phyloP scores from a whole-genome alignment of 1,284 basidiomycete species.

The Trametes versicolor region DNA sequence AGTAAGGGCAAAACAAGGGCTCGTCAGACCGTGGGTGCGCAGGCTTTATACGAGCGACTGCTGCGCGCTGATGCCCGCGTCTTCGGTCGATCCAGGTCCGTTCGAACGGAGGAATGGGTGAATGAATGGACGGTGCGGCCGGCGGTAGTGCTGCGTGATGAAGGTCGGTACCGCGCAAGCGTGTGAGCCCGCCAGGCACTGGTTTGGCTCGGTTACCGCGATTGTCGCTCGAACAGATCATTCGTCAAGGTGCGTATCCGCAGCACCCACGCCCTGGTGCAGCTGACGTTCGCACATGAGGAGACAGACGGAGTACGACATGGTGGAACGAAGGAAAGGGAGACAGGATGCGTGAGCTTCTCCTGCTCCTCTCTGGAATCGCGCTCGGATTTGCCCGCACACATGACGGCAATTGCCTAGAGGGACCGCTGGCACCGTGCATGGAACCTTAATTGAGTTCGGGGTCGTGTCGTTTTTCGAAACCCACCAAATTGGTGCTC shows the following conservation, averaged over 20 bases:
- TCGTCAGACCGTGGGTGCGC: conserved; percentile 10
- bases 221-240: conserved; percentile 21
- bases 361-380: neutral
- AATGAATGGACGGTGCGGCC: neutral
- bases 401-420: neutral
- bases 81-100: neutral
- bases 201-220: conserved; percentile 16
- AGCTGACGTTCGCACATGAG: neutral
- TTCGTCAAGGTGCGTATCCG: neutral
- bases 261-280: neutral
- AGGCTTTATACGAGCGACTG: conserved; percentile 18
- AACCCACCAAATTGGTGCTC: too few relatives aligned
- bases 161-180: conserved; percentile 10
- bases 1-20: conserved; percentile 21
- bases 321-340: neutral
- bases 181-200: conserved; percentile 10
- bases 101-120: neutral
- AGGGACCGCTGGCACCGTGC: neutral
- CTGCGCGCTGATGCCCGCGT: conserved; percentile 12
- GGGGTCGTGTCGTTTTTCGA: conserved; percentile 10
- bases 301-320: neutral
- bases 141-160: neutral
- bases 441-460: neutral
- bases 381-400: neutral
- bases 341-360: neutral